These are phyloP conservation scores for Trametes meyenii DNA, from an alignment of 768 basidiomycete genomes.

Conservation along the genomic window DNA sequence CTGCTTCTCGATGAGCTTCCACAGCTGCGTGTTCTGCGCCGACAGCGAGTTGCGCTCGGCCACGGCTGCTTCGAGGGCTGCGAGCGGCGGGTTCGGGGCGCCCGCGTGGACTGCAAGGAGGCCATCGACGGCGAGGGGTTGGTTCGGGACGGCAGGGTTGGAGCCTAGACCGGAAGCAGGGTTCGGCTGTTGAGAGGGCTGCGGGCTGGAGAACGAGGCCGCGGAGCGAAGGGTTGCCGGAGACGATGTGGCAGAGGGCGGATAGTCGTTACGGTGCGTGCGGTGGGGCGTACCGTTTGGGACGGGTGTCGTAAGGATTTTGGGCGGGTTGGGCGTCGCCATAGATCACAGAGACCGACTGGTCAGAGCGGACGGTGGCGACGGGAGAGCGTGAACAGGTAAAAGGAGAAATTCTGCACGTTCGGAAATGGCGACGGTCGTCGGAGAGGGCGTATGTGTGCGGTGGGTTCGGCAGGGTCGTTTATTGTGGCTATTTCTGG, in stretches of 20 bases:
- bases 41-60: slow-evolving; percentile 81
- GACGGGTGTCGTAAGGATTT: slow-evolving; percentile 18
- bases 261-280: slow-evolving; percentile 24
- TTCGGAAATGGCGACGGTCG: slow-evolving; percentile 14
- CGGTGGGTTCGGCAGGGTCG: background rate
- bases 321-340: slow-evolving; percentile 19
- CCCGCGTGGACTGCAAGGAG: slow-evolving; percentile 58
- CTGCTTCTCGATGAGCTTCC: slow-evolving; percentile 95
- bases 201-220: slow-evolving; percentile 26
- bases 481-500: slow-evolving; percentile 11
- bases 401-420: slow-evolving; percentile 8
- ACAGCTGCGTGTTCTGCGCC: slow-evolving; percentile 86
- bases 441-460: background rate
- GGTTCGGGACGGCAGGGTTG: slow-evolving; percentile 31
- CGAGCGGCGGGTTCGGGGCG: slow-evolving; percentile 52
- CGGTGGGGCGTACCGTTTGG: slow-evolving; percentile 26
- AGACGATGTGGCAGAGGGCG: slow-evolving; percentile 22
- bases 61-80: slow-evolving; percentile 76
- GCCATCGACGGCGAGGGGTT: slow-evolving; percentile 51
- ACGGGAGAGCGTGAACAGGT: background rate
- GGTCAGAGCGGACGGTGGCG: background rate
- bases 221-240: slow-evolving; percentile 24
- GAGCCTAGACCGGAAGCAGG: slow-evolving; percentile 20
- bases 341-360: slow-evolving; percentile 6
- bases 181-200: slow-evolving; percentile 22